Conservation (phyloP, 441 rosid species). For the Mallotus japonicus region DNA sequence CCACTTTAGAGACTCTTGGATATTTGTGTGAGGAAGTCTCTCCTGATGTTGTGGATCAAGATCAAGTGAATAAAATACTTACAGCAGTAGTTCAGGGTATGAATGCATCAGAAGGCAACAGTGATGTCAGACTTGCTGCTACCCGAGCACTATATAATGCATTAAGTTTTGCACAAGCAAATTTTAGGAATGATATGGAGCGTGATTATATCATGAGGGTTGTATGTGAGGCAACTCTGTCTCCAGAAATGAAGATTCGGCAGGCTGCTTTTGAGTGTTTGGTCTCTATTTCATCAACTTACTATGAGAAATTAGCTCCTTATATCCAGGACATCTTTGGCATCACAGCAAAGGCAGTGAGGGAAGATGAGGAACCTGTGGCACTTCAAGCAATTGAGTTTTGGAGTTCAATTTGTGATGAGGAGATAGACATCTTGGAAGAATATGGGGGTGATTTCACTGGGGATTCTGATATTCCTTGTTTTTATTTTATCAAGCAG, state of each 20-base stretch:
- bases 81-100: conserved; percentile 60
- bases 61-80: conserved; percentile 52
- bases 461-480: conserved; percentile 64
- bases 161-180: conserved; percentile 52
- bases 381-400: conserved; percentile 59
- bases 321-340: conserved; percentile 46
- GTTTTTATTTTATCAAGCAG: conserved; percentile 60
- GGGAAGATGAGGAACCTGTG: conserved; percentile 49
- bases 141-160: conserved; percentile 48
- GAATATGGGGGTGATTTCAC: conserved; percentile 57
- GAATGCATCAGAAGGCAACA: conserved; percentile 45
- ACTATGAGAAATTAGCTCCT: conserved; percentile 49
- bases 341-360: conserved; percentile 48
- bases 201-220: conserved; percentile 61
- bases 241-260: conserved; percentile 42
- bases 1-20: conserved; percentile 57
- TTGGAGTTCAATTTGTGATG: conserved; percentile 64
- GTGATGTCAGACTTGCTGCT: conserved; percentile 53
- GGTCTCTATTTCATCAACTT: conserved; percentile 51
- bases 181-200: conserved; percentile 51
- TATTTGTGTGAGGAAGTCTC: conserved; percentile 61
- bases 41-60: conserved; percentile 51
- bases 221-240: conserved; percentile 46
- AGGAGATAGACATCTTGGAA: conserved; percentile 74
- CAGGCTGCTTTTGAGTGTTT: conserved; percentile 56